These are phyloP conservation scores for Bipolaris cookei DNA, from an alignment of 2,329 filamentous ascomycete species.

Conservation along the genomic window DNA sequence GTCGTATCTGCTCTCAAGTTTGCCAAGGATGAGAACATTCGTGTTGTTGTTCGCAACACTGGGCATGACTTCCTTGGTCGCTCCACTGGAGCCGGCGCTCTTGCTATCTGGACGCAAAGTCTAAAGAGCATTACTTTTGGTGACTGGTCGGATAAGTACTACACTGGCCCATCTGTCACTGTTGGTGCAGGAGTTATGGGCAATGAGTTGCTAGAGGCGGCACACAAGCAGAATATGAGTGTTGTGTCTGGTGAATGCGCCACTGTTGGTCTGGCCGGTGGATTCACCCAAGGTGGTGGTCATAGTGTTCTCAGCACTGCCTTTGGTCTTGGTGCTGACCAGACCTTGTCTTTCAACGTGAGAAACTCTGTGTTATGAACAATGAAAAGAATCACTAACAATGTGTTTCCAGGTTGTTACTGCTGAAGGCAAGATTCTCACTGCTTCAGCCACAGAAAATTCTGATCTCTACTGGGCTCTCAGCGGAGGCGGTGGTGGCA, in stretches of 20 bases:
- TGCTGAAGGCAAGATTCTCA: conserved; percentile 37
- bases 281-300: conserved; percentile 42
- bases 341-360: conserved; percentile 40
- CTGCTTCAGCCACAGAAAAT: conserved; percentile 37
- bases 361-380: neutral
- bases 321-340: conserved; percentile 41
- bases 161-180: conserved; percentile 36
- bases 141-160: conserved; percentile 28
- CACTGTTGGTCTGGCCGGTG: conserved; percentile 44
- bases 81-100: conserved; percentile 38
- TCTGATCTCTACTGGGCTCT: conserved; percentile 49
- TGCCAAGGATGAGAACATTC: conserved; percentile 33
- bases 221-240: conserved; percentile 23
- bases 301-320: conserved; percentile 31
- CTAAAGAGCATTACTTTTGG: conserved; percentile 32
- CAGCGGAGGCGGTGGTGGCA: conserved; percentile 40
- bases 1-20: conserved; percentile 30
- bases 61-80: conserved; percentile 39
- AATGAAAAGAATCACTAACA: conserved; percentile 2
- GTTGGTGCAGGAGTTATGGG: conserved; percentile 39
- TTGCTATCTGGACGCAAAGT: conserved; percentile 41
- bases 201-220: conserved; percentile 32
- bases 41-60: conserved; percentile 29
- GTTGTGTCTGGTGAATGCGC: conserved; percentile 42
- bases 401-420: conserved; percentile 42